These are phyloP conservation scores for Linnemannia elongata DNA, from an alignment of 192 early-diverging fungal genomes.

Conservation along the genomic window DNA sequence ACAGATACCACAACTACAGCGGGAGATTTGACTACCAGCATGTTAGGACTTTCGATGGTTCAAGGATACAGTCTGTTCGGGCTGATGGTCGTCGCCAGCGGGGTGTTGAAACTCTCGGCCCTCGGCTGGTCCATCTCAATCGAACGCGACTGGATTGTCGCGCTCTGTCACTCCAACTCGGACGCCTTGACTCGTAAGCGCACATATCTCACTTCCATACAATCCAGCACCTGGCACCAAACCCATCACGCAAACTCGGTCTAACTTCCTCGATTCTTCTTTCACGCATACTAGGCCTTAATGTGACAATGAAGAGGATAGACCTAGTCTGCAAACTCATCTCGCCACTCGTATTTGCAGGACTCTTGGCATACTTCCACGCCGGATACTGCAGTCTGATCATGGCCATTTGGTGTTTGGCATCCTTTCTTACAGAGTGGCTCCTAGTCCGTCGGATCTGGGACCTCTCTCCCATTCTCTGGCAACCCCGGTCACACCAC, in stretches of 20 bases:
- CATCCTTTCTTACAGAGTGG: conserved; percentile 23
- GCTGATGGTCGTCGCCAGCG: conserved; percentile 35
- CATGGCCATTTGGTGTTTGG: conserved; percentile 44
- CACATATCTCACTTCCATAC: neutral
- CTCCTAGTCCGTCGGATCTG: conserved; percentile 35
- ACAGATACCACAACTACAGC: neutral
- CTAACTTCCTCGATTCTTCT: neutral
- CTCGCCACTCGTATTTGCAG: conserved; percentile 49
- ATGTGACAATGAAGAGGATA: conserved; percentile 49
- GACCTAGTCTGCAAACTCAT: conserved; percentile 54
- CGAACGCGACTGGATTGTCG: conserved; percentile 55
- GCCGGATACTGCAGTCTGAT: conserved; percentile 31
- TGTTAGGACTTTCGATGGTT: neutral
- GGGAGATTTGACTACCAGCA: neutral
- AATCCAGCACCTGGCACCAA: neutral
- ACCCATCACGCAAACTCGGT: neutral
- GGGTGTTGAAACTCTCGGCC: conserved; percentile 36
- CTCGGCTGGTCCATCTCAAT: conserved; percentile 54
- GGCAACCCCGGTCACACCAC: conserved; percentile 19
- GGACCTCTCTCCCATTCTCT: conserved; percentile 18
- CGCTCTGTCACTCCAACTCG: conserved; percentile 38
- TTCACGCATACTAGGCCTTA: conserved; percentile 24
- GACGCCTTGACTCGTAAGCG: conserved; percentile 37
- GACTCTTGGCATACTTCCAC: conserved; percentile 22
- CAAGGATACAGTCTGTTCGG: conserved; percentile 36